Conservation (phyloP, 2,329 filamentous ascomycete species). For the Penicillium sp. region DNA sequence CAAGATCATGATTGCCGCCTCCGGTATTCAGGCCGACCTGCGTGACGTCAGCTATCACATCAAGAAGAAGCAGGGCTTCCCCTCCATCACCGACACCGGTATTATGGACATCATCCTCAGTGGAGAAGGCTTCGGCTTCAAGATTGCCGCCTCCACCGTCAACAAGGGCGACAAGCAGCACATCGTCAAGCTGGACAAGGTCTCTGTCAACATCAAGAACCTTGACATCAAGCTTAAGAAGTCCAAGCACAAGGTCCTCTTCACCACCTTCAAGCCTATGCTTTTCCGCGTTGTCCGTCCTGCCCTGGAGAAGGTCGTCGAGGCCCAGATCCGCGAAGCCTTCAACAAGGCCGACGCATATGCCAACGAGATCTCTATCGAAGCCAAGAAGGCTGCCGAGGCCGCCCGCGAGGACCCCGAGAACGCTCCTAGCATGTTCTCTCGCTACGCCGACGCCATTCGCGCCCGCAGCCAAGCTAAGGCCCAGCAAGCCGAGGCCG, state of each 20-base stretch:
- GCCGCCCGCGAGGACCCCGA: conserved; percentile 69
- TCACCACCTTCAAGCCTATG: conserved; percentile 81
- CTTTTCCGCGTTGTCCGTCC: conserved; percentile 82
- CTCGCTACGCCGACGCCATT: conserved; percentile 73
- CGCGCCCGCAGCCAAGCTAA: conserved; percentile 73
- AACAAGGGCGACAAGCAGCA: conserved; percentile 73
- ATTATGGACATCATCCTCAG: conserved; percentile 85
- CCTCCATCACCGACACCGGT: conserved; percentile 80
- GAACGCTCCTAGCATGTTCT: conserved; percentile 78
- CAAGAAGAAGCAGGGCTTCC: conserved; percentile 93
- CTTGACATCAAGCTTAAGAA: conserved; percentile 88
- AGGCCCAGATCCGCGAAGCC: conserved; percentile 84
- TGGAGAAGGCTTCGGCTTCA: conserved; percentile 86
- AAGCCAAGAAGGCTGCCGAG: conserved; percentile 71
- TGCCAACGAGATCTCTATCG: conserved; percentile 74
- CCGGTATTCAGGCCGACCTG: conserved; percentile 90
- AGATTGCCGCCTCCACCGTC: conserved; percentile 81
- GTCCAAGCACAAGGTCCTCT: conserved; percentile 92
- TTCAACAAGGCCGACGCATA: conserved; percentile 73
- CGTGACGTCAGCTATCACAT: conserved; percentile 88
- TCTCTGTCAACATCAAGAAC: conserved; percentile 77
- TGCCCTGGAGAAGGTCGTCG: conserved; percentile 79
- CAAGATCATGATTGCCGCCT: conserved; percentile 78
- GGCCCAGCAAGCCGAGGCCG: conserved; percentile 71
- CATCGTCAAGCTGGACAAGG: conserved; percentile 93